These are phyloP conservation scores for Claviceps sp. DNA, from an alignment of 2,329 filamentous ascomycete genomes.

Conservation along the genomic window DNA sequence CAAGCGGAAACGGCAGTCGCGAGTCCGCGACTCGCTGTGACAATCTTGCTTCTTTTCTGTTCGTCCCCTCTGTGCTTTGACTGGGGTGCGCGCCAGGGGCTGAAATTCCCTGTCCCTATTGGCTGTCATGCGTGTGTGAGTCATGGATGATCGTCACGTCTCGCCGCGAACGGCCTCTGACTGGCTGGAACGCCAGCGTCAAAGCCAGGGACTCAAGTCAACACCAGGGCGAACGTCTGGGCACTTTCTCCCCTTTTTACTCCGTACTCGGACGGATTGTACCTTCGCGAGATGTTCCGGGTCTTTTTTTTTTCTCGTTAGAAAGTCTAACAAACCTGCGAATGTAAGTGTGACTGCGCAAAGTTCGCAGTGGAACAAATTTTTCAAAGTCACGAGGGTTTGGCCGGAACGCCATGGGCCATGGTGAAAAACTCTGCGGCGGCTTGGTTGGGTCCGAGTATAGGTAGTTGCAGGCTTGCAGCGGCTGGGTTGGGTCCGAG, in stretches of 20 bases:
- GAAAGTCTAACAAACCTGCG: background rate
- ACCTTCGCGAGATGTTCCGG: background rate
- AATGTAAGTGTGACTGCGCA: too few species aligned
- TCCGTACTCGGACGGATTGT: background rate
- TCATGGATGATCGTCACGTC: constrained; percentile 12
- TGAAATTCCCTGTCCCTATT: background rate
- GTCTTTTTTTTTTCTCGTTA: background rate
- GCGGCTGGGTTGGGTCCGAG: constrained; percentile 15
- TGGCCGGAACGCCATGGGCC: too few species aligned
- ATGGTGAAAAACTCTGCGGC: constrained; percentile 16
- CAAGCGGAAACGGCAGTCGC: constrained; percentile 5
- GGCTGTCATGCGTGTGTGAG: constrained; percentile 11
- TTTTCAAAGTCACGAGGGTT: too few species aligned
- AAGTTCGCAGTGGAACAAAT: too few species aligned
- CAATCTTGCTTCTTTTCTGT: constrained; percentile 7
- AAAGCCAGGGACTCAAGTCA: constrained; percentile 3
- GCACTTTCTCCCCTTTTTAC: too few species aligned
- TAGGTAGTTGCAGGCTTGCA: constrained; percentile 6
- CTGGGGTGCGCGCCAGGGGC: background rate
- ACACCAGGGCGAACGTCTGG: too few species aligned
- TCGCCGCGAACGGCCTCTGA: constrained; percentile 18
- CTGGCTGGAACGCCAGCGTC: constrained; percentile 17
- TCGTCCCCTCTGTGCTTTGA: background rate
- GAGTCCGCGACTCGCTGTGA: constrained; percentile 6
- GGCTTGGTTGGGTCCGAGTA: constrained; percentile 16